These are phyloP conservation scores for Polyporus tsugae DNA, from an alignment of 1,284 basidiomycete species.

Conservation along the genomic window DNA sequence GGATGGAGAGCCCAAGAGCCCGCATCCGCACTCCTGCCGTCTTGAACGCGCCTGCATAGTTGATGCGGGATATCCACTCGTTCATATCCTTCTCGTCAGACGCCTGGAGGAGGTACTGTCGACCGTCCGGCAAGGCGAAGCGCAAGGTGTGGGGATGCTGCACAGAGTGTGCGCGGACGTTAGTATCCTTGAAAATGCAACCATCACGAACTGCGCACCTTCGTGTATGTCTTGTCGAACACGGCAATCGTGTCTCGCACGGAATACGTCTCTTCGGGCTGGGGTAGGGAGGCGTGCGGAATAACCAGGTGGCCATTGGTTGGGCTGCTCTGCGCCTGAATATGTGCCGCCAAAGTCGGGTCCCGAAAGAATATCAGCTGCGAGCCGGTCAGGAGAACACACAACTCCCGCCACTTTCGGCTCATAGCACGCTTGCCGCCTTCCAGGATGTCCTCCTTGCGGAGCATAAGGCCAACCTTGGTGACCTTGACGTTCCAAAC, in stretches of 20 bases:
- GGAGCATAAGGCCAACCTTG: constrained; percentile 83
- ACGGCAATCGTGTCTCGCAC: constrained; percentile 84
- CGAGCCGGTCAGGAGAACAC: constrained; percentile 87
- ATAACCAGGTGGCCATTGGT: constrained; percentile 51
- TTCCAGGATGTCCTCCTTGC: constrained; percentile 85
- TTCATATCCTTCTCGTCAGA: constrained; percentile 81
- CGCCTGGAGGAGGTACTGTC: constrained; percentile 86
- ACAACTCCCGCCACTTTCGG: constrained; percentile 91
- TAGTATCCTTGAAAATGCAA: neutral
- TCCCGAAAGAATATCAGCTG: constrained; percentile 96
- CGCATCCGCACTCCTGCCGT: constrained; percentile 88
- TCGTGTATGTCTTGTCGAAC: constrained; percentile 79
- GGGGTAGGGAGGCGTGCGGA: constrained; percentile 69
- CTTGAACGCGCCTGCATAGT: constrained; percentile 95
- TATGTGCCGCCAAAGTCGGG: constrained; percentile 66
- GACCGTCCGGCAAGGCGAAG: constrained; percentile 78
- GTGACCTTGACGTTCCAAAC: constrained; percentile 74
- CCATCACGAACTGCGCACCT: constrained; percentile 55
- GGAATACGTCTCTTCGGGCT: constrained; percentile 89
- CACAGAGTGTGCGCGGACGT: neutral
- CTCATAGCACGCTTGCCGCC: constrained; percentile 79
- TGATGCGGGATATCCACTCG: constrained; percentile 93
- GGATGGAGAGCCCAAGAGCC: constrained; percentile 70
- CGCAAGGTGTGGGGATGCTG: constrained; percentile 71
- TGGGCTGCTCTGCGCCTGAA: constrained; percentile 61